These are phyloP conservation scores for Boechera divaricarpa DNA, from an alignment of 345 rosid species.

Conservation along the genomic window DNA sequence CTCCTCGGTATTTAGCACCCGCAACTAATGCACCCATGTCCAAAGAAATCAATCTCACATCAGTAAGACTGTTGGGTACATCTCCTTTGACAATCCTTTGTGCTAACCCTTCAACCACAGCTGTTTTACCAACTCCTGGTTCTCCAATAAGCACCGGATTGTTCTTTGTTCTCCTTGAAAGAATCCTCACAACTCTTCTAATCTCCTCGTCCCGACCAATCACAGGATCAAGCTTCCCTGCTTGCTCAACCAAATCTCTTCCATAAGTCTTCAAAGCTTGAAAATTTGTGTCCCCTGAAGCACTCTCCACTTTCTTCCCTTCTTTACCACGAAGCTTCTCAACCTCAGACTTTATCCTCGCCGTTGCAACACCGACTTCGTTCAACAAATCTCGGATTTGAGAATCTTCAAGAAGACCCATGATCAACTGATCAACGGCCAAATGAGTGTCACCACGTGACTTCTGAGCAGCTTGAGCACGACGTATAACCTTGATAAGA, in stretches of 20 bases:
- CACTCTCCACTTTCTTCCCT: slow-evolving; percentile 90
- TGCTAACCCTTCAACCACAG: slow-evolving; percentile 93
- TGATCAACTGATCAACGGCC: slow-evolving; percentile 77
- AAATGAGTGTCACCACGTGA: slow-evolving; percentile 68
- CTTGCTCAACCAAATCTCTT: slow-evolving; percentile 88
- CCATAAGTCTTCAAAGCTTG: slow-evolving; percentile 94
- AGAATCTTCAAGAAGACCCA: slow-evolving; percentile 89
- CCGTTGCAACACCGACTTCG: slow-evolving; percentile 65
- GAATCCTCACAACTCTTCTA: slow-evolving; percentile 77
- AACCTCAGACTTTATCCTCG: slow-evolving; percentile 70
- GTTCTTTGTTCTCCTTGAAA: slow-evolving; percentile 90
- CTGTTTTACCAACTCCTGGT: slow-evolving; percentile 96
- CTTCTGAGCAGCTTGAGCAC: slow-evolving; percentile 81
- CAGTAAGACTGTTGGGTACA: slow-evolving; percentile 82
- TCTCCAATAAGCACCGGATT: slow-evolving; percentile 95
- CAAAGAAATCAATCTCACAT: slow-evolving; percentile 83
- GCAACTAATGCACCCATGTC: slow-evolving; percentile 94
- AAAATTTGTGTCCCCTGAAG: slow-evolving; percentile 73
- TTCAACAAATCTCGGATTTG: slow-evolving; percentile 70
- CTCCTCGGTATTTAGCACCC: slow-evolving; percentile 88
- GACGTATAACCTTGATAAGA: slow-evolving; percentile 67
- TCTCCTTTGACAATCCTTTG: slow-evolving; percentile 90
- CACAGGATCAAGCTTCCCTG: slow-evolving; percentile 93
- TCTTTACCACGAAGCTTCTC: slow-evolving; percentile 91
- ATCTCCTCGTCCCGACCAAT: slow-evolving; percentile 94